phyloP scores from a whole-genome alignment of 2,329 filamentous ascomycete genomes.

The Hypoxylon sp. region DNA sequence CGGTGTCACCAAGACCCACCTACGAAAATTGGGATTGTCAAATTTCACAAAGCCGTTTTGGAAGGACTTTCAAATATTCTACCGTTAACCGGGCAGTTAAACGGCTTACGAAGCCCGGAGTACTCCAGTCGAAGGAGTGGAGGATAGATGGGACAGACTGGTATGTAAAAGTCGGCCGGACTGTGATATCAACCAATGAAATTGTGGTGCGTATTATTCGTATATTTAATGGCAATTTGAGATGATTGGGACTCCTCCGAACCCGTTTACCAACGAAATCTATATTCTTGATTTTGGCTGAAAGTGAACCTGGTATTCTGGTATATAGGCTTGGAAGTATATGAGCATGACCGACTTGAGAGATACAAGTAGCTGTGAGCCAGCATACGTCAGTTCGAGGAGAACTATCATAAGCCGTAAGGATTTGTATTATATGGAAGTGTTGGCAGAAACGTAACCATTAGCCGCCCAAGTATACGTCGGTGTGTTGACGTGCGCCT shows the following conservation, averaged over 20 bases:
- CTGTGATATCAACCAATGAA: not conserved
- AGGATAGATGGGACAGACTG: not conserved
- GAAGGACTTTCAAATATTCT: not conserved
- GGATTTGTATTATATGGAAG: not conserved
- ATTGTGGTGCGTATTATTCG: conserved; percentile 1
- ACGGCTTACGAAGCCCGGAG: not conserved
- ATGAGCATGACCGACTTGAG: too few species aligned
- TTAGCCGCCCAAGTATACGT: not conserved
- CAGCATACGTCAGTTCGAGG: too few species aligned
- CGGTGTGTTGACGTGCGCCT: not conserved
- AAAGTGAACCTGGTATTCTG: too few species aligned
- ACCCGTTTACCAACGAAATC: not conserved
- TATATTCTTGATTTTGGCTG: too few species aligned
- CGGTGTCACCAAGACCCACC: not conserved
- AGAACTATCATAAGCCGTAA: not conserved
- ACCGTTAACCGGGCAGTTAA: not conserved
- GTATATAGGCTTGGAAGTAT: too few species aligned
- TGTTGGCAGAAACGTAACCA: not conserved
- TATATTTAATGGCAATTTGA: not conserved
- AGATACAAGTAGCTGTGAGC: too few species aligned
- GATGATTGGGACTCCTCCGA: not conserved
- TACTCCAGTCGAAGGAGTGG: not conserved
- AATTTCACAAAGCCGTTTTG: not conserved
- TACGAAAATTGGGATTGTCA: conserved; percentile 4
- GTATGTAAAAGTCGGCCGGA: conserved; percentile 10